These are phyloP conservation scores for Kazachstania taianensis DNA, from an alignment of 805 yeast genomes.

Conservation along the genomic window DNA sequence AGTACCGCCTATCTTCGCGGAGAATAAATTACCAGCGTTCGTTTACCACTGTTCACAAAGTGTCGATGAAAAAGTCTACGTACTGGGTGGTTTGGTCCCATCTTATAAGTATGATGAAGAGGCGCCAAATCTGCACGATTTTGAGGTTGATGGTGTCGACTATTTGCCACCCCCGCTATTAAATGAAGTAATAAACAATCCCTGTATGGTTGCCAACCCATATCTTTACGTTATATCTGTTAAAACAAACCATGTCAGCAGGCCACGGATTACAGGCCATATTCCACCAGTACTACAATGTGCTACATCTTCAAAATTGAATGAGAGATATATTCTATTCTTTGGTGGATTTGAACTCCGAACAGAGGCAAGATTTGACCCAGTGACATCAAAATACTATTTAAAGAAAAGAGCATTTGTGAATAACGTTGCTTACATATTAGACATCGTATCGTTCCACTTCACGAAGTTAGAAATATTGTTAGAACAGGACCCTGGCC, in stretches of 20 bases:
- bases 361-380: constrained; percentile 23
- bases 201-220: constrained; percentile 33
- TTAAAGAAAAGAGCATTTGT: constrained; percentile 36
- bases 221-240: constrained; percentile 30
- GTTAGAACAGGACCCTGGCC: constrained; percentile 18
- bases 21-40: constrained; percentile 32
- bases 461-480: constrained; percentile 39
- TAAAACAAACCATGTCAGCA: constrained; percentile 31
- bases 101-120: constrained; percentile 19
- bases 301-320: constrained; percentile 38
- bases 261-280: constrained; percentile 30
- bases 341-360: constrained; percentile 57
- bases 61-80: constrained; percentile 29
- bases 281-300: constrained; percentile 45
- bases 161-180: constrained; percentile 40
- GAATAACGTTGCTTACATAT: constrained; percentile 46
- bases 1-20: constrained; percentile 28
- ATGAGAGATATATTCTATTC: constrained; percentile 46
- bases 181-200: constrained; percentile 32
- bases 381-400: constrained; percentile 25
- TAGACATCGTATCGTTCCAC: constrained; percentile 41
- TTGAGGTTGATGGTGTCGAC: constrained; percentile 30
- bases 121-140: constrained; percentile 28
- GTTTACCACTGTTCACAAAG: constrained; percentile 35
- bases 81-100: constrained; percentile 38